A percentile compares a stretch with the other conserved stretches of the same genome.
These are phyloP conservation scores for Diaporthe caulivora DNA, from an alignment of 2,329 filamentous ascomycete genomes.

Conservation along the genomic window DNA sequence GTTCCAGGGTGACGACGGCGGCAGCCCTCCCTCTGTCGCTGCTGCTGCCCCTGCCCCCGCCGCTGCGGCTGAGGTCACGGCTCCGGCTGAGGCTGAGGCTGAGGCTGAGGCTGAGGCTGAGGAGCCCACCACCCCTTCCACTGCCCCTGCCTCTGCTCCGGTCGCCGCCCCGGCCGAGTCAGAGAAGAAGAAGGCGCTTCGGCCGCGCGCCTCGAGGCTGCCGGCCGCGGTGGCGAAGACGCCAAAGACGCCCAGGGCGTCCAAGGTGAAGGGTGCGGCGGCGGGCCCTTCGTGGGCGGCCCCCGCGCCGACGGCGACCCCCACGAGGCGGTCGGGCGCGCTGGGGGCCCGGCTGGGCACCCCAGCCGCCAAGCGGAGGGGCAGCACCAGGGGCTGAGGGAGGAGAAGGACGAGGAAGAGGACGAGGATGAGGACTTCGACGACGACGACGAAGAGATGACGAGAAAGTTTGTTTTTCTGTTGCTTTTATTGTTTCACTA, in stretches of 20 bases:
- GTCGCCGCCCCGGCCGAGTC: neutral
- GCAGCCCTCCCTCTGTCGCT: slow-evolving; percentile 11
- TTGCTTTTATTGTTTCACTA: slow-evolving; percentile 17
- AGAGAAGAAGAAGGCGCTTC: slow-evolving; percentile 27
- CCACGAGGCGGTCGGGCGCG: slow-evolving; percentile 24
- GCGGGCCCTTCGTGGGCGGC: slow-evolving; percentile 47
- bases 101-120: neutral
- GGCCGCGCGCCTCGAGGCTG: slow-evolving; percentile 33
- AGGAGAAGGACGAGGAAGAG: neutral
- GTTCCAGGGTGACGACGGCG: slow-evolving; percentile 44
- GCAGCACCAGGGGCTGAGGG: neutral
- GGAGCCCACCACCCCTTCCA: neutral
- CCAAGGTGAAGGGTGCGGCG: slow-evolving; percentile 40
- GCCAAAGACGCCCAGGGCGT: neutral
- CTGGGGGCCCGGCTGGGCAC: slow-evolving; percentile 34
- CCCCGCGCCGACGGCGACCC: slow-evolving; percentile 37
- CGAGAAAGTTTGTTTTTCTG: neutral
- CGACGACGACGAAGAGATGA: neutral
- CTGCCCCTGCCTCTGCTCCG: neutral
- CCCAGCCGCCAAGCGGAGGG: slow-evolving; percentile 32
- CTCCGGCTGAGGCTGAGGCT: too few species aligned
- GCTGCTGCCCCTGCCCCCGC: neutral
- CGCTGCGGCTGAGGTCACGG: neutral
- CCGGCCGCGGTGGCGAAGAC: slow-evolving; percentile 14
- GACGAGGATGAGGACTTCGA: neutral